Base-by-base conservation (phyloP, 805 yeast genomes). In the Tetrapisispora arboricola region DNA sequence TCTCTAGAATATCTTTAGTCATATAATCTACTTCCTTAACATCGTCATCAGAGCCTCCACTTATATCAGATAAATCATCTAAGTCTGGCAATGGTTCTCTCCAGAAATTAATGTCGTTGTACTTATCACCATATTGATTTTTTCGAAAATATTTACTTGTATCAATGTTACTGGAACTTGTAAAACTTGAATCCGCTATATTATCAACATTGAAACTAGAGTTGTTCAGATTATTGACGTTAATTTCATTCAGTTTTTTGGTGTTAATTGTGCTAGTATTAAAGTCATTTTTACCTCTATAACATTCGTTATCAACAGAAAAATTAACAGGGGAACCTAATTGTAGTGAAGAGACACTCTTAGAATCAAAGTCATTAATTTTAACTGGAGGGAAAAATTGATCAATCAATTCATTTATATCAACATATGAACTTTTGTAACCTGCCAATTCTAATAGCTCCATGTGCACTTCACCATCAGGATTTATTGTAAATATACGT, bases 381-480 rank as follows among this genome's bases (percentile, higher is more conserved):
- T 39, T 64, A 34, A 77, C 82, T 0, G 96, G 95, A 8, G 98
- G 98, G 71, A 92, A 92, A 60, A 88, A 88, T 60, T 92, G 97
- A 62, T 92, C 98, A 11, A 92, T 96, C 41, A 92, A 70, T 59
- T 92, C 97, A 34, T 92, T 84, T 54, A 92, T 90, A 48, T 79
- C 80, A 38, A 92, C 76, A 58, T 92, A 92, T 0, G 94, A 79
- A 39, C 92, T 80, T 55, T 75, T 83, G 60, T 84, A 85, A 2
- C 98, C 98, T 0, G 96, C 94, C 54, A 92, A 69, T 58, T 92
- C 97, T 41, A 92, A 68, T 48, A 92, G 71, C 62, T 92, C 98
- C 95, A 92, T 83, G 66, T 86, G 95, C 32, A 92, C 98, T 49
- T 92, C 97, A 2, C 96, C 96, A 47, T 84, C 86, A 1, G 97